phyloP scores from a whole-genome alignment of 2,329 filamentous ascomycete genomes.

The Cordyceps cateniannulata region DNA sequence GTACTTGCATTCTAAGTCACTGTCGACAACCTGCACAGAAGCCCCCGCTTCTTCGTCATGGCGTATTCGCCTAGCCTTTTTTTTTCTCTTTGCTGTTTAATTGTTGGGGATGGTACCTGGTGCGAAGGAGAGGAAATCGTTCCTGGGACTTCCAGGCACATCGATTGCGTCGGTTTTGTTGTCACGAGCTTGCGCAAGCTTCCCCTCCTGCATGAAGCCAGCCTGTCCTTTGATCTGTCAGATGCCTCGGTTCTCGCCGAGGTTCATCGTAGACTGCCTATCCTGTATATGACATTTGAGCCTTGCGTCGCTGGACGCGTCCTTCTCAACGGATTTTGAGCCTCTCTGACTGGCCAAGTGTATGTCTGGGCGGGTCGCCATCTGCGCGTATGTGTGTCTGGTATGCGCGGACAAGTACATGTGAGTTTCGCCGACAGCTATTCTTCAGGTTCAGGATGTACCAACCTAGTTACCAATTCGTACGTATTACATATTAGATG shows the following conservation, averaged over 20 bases:
- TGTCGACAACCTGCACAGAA: background rate
- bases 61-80: background rate
- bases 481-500: too few relatives aligned
- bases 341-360: background rate
- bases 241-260: background rate
- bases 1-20: background rate
- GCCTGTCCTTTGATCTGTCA: background rate
- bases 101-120: constrained; percentile 8
- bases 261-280: background rate
- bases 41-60: background rate
- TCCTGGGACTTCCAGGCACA: background rate
- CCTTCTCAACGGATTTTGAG: constrained; percentile 10
- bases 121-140: background rate
- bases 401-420: background rate
- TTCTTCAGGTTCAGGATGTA: background rate
- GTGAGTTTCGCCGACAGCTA: background rate
- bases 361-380: background rate
- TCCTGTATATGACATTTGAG: background rate
- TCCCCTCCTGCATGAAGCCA: background rate
- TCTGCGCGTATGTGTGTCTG: background rate
- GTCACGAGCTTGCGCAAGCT: constrained; percentile 9
- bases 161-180: background rate
- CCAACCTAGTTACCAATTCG: background rate
- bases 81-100: background rate
- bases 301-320: background rate